Evolutionary conservation across 139 green algal genomes (phyloP), one percentile per base, ranked within the genome.

Genomic region (Raphidocelis subcapitata): DNA sequence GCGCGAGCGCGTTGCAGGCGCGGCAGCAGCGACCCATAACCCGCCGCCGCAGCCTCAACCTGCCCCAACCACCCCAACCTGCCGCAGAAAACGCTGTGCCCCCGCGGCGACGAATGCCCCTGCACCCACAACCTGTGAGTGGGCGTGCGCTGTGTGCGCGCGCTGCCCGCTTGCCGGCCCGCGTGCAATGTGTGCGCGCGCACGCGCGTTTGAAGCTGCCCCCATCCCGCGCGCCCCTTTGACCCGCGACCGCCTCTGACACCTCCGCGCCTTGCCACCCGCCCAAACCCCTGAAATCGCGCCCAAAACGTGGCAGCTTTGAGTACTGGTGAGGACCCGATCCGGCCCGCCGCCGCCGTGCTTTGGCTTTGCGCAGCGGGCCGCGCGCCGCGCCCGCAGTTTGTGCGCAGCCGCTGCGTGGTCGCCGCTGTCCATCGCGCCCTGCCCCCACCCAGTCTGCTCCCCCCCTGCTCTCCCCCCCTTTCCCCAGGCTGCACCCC

Each of bases 51-150:
- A 28, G 52, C 10, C 20, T 4, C 52, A 59, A 18, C 12, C 52
- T 21, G 29, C 36, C 32, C 23, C 18, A 3, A 20, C 52, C 20
- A 1, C 35, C 24, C 23, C 52, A 59, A 10, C 20, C 52, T n/a
- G 20, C 46, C 49, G 67, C 68, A 74, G 68, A 74, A 74, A 64
- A 66, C 59, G 26, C 33, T 74, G 31, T 74, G 68, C 56, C 68
- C 68, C 18, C n/a, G 68, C 5, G 68, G 49, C 3, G 36, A 59
- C 31, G 68, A 57, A 12, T 74, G 68, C 35, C 54, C 54, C 16
- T 74, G 68, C 55, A 74, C 68, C 20, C 68, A 74, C 41, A 20
- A 8, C 8, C 41, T 35, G 67, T 73, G 56, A 73, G 67, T 47
- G 20, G 23, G 18, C 33, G n/a, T 2, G 2, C 1, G 18, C 35